These are phyloP conservation scores for Hypoxylon sp. DNA, from an alignment of 2,329 filamentous ascomycete species.

Conservation along the genomic window DNA sequence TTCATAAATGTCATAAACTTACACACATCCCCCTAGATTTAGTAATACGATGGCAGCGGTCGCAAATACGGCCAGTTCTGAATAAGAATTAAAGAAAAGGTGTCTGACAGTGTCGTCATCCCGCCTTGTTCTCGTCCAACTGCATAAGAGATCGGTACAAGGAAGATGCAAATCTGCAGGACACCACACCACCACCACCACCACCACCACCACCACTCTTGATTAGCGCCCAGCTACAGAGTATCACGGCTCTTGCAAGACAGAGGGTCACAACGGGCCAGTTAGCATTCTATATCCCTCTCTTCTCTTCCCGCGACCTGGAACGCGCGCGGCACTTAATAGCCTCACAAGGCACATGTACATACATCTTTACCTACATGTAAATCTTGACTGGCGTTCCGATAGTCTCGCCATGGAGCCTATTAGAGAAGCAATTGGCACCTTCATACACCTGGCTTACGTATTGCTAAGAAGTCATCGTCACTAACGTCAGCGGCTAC, in stretches of 20 bases:
- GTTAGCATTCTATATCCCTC: slow-evolving; percentile 4
- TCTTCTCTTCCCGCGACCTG: not conserved
- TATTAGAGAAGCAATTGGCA: not conserved
- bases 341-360: slow-evolving; percentile 12
- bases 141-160: slow-evolving; percentile 38
- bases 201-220: slow-evolving; percentile 12
- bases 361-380: not conserved
- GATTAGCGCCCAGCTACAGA: slow-evolving; percentile 36
- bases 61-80: slow-evolving; percentile 15
- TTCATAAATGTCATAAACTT: not conserved
- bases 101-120: slow-evolving; percentile 34
- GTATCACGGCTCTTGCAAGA: slow-evolving; percentile 25
- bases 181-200: no score
- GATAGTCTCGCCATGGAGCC: not conserved
- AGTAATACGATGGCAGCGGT: slow-evolving; percentile 9
- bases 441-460: slow-evolving; percentile 1
- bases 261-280: slow-evolving; percentile 14
- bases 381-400: slow-evolving; percentile 27
- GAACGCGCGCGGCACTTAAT: slow-evolving; percentile 39
- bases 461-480: slow-evolving; percentile 6
- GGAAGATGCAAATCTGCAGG: slow-evolving; percentile 32
- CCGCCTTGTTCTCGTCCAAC: slow-evolving; percentile 23
- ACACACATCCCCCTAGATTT: not conserved
- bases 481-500: slow-evolving; percentile 1
- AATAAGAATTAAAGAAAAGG: slow-evolving; percentile 21